Base-by-base conservation (phyloP, 1,284 basidiomycete genomes). In the Trichosporon inkin region DNA sequence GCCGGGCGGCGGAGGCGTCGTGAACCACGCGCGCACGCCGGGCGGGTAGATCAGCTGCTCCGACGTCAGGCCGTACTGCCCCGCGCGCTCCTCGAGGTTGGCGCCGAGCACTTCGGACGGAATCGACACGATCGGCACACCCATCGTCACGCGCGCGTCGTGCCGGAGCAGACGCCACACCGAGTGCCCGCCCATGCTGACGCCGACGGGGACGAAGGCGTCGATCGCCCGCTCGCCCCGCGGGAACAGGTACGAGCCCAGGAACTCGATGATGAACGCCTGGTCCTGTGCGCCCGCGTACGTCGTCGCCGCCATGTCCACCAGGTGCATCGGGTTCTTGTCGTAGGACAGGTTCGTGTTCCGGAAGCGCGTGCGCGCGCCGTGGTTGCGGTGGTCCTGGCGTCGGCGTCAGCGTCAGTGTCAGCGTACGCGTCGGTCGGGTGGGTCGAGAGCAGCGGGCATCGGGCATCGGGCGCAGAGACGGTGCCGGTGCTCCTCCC, bases 301-400 rank as follows among this genome's bases (percentile, higher is more conserved):
- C 70, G 86, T 82, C 6, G 41, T 85, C 11, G 84, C 79, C 64
- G 87, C 88, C 87, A 90, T 88, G 68, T 90, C 88, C 38, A 86
- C 34, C 73, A 76, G 62, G 79, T 90, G 88, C 1, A 79, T 77
- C 19, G 82, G 80, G 66, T 90, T 90, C 62, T 81, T 75, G 54
- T 79, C 81, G 82, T 85, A 89, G 2, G 78, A 81, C 17, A 82
- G 68, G 69, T 89, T 89, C 16, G 82, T 81, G 22, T 73, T 76
- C n/a, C 76, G 67, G 55, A 85, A 80, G 2, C 85, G 73, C n/a
- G 84, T 70, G 37, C 89, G 79, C 51, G 74, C 73, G 6, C 89
- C 89, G 64, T 91, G 89, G 68, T 90, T 90, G 2, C 88, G 82
- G 66, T 88, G 87, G 66, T 91, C 88, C 88, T 90, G 34, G 1